Base-by-base conservation (phyloP, 176 grass and related monocot genomes). In the Thalia dealbata region DNA sequence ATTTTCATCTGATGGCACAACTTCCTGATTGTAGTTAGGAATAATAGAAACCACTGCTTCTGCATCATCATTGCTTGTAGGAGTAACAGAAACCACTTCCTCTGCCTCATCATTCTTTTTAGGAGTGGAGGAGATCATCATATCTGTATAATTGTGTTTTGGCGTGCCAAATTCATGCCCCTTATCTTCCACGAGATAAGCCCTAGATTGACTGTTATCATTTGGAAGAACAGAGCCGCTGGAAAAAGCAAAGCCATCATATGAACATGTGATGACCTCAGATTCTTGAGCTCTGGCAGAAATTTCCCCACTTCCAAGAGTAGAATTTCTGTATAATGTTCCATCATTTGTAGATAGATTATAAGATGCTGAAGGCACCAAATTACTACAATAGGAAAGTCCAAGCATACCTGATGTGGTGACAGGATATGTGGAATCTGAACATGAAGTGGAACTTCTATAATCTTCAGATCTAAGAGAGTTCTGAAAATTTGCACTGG, bases 231-330 rank as follows among this genome's bases (percentile, higher is more conserved):
- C 15, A 21, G 83, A 58, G 32, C 74, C 28, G 50, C 10, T 54
- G 71, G 78, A 85, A 65, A 81, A 85, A 72, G 83, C 83, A 76
- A 81, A 77, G 43, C 83, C 78, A 56, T 77, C 73, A 67, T 85
- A 77, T 3, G 78, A 80, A 59, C 78, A 85, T 75, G 67, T 26
- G 32, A 76, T 78, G 56, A 77, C 63, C 75, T 88, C 83, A 81
- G 81, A 72, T 78, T 72, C 60, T 58, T 73, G 78, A 80, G 27
- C 74, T 78, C 54, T 67, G 48, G 73, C 26, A 69, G 56, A 48
- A 35, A 79, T 78, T 28, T 78, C 78, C 71, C 42, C 77, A 25
- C 61, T 45, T 38, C 76, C 50, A 66, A 79, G 35, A 45, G 21
- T 44, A 64, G 41, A 72, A 56, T 81, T 73, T 48, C 41, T 7